These are phyloP conservation scores for Melastoma candidum DNA, from an alignment of 441 rosid species.

Conservation along the genomic window DNA sequence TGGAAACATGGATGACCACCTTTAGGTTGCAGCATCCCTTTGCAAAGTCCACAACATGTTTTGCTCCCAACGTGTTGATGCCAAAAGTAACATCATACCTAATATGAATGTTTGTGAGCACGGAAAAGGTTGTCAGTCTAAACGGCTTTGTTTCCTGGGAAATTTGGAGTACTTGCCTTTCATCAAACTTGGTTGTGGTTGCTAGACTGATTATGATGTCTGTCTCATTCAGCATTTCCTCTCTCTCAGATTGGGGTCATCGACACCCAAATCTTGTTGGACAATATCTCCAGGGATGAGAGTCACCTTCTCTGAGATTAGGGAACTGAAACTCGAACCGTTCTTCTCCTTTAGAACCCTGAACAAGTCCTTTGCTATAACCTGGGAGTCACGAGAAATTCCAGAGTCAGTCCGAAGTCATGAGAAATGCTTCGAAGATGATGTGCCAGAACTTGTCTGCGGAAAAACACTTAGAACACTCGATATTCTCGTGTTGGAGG, in stretches of 20 bases:
- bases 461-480: background rate
- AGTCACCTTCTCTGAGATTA: constrained; percentile 17
- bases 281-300: constrained; percentile 24
- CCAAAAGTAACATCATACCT: constrained; percentile 31
- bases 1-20: constrained; percentile 37
- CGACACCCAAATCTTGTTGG: constrained; percentile 21
- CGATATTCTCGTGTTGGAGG: too few species aligned
- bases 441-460: background rate
- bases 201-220: constrained; percentile 27
- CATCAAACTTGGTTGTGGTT: constrained; percentile 26
- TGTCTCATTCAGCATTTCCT: constrained; percentile 17
- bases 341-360: constrained; percentile 15
- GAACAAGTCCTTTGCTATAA: constrained; percentile 23
- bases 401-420: too few species aligned
- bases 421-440: background rate
- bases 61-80: constrained; percentile 33
- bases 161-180: constrained; percentile 15
- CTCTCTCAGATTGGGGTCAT: constrained; percentile 13
- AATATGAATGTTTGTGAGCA: background rate
- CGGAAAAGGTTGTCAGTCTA: too few species aligned
- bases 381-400: constrained; percentile 1
- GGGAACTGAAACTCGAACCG: constrained; percentile 13
- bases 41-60: constrained; percentile 29
- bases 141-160: too few species aligned
- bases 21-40: constrained; percentile 26